Conservation (phyloP, 1,139 yeast species). For the Nakaseomyces bracarensis region DNA sequence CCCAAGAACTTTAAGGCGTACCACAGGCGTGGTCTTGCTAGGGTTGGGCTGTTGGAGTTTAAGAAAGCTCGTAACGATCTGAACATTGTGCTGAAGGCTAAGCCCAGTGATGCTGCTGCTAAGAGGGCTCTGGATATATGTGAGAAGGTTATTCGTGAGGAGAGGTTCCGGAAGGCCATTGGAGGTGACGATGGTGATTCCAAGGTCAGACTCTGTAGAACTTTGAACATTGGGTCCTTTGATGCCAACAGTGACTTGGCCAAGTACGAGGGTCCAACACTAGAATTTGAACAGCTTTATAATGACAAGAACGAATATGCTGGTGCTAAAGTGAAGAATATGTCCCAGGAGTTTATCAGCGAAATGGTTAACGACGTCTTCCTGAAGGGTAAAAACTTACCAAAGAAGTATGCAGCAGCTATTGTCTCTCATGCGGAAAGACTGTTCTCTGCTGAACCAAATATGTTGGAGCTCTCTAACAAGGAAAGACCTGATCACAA, state of each 20-base stretch:
- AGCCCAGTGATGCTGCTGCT: slow-evolving; percentile 69
- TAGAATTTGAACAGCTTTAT: slow-evolving; percentile 37
- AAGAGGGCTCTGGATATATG: slow-evolving; percentile 57
- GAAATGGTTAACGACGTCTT: slow-evolving; percentile 57
- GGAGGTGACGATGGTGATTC: slow-evolving; percentile 50
- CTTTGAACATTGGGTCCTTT: slow-evolving; percentile 46
- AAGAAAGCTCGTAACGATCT: slow-evolving; percentile 69
- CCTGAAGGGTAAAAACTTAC: slow-evolving; percentile 63
- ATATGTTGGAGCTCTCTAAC: slow-evolving; percentile 62
- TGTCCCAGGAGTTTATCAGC: slow-evolving; percentile 48
- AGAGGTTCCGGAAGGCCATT: slow-evolving; percentile 83
- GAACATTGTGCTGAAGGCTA: slow-evolving; percentile 48
- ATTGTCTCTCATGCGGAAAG: slow-evolving; percentile 67
- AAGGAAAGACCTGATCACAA: slow-evolving; percentile 30
- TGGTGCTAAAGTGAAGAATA: slow-evolving; percentile 28
- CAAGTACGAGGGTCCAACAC: slow-evolving; percentile 56
- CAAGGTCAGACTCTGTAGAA: slow-evolving; percentile 35
- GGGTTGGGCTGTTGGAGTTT: slow-evolving; percentile 67
- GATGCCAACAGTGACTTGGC: slow-evolving; percentile 31
- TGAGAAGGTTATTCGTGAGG: slow-evolving; percentile 56
- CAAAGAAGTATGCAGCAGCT: slow-evolving; percentile 77
- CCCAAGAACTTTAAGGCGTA: slow-evolving; percentile 65
- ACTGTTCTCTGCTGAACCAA: slow-evolving; percentile 54
- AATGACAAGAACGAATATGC: slow-evolving; percentile 29
- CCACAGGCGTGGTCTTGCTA: slow-evolving; percentile 74